Evolutionary conservation across 108 stramenopile genomes (phyloP), one percentile per base, ranked within the genome.

Genomic region (Fistulifera solaris): DNA sequence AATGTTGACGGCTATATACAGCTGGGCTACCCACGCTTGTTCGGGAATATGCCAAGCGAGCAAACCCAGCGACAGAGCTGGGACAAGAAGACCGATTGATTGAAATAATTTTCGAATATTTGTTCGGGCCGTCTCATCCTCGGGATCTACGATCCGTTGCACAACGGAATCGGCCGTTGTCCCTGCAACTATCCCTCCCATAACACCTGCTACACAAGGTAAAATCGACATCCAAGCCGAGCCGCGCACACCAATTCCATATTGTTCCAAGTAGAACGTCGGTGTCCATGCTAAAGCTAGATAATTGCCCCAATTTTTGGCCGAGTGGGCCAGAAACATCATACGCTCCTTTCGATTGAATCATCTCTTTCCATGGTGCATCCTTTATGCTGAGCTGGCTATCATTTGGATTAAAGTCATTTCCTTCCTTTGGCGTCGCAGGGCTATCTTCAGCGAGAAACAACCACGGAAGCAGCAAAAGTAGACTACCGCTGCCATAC

Each of bases 231-330:
- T 62, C 2, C 76, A 48, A 6, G 85, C 83, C 1, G 82, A 85
- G 41, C 91, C 78, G 40, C 75, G 79, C 8, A 87, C 73, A 41
- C 77, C 78, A 15, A 94, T 50, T 6, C 80, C 80, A 48, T 88
- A 94, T 44, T 81, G 83, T 58, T 93, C 83, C 19, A 58, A 59
- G 60, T 81, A 94, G 48, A 89, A 94, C 22, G 89, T 89, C 7
- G 93, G 93, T 46, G 85, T 76, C 93, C 93, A 94, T 0, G 87
- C 76, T 8, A 94, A 58, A 22, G 73, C 43, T 42, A 82, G 84
- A 69, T 94, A 94, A 38, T 89, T 52, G n/a, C 83, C 83, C 81
- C 81, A 91, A 59, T 94, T 94, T 50, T 91, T 88, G 12, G 89
- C 81, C 17, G 84, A 85, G 54, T 94, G 93, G 5, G 89, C 93